Base-by-base conservation (phyloP, 768 basidiomycete genomes). In the Tulasnella sp. region DNA sequence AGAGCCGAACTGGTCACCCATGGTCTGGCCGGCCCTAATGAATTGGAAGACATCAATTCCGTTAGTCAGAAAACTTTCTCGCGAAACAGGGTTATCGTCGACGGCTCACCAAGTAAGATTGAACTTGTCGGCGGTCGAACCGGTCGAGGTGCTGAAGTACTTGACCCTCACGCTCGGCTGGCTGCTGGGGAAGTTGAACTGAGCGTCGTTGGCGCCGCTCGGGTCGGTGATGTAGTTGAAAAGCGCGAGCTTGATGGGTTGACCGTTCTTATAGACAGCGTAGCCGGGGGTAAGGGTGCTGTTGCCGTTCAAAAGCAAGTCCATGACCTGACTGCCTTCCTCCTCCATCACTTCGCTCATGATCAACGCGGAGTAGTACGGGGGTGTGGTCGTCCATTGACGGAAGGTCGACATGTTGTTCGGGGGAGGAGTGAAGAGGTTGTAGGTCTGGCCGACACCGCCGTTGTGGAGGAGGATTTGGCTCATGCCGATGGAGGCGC, bases 291-390 rank as follows among this genome's bases (percentile, higher is more conserved):
- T 91, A 80, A 84, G 88, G 18, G 86, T 84, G 80, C 85, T 90
- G n/a, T 83, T 86, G 69, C 81, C 81, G 80, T 88, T 89, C 70
- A 87, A 86, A n/a, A 83, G 82, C 42, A 93, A 86, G 83, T 95
- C 93, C 40, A 92, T 84, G 40, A 95, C 86, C 79, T 89, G 91
- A 1, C 83, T 85, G 83, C 90, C 90, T 57, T 88, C 88, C 70
- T 87, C 85, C 23, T 92, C 93, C 46, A 95, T 86, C 4, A 88
- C 86, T 83, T 95, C 93, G 0, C 93, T 88, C 57, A 92, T 85
- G 80, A 91, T 86, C 37, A 95, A 84, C 0, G 90, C 87, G 0
- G 93, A 87, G 83, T 94, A 96, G 85, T 92, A 93, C 69, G 91
- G 84, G 0, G 91, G 88, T 3, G 92, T 92, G 55, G 92, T 86